Percentiles rank a stretch among this genome's conserved stretches.
These are phyloP conservation scores for Hypericum perforatum DNA, from an alignment of 345 rosid genomes.

Conservation along the genomic window DNA sequence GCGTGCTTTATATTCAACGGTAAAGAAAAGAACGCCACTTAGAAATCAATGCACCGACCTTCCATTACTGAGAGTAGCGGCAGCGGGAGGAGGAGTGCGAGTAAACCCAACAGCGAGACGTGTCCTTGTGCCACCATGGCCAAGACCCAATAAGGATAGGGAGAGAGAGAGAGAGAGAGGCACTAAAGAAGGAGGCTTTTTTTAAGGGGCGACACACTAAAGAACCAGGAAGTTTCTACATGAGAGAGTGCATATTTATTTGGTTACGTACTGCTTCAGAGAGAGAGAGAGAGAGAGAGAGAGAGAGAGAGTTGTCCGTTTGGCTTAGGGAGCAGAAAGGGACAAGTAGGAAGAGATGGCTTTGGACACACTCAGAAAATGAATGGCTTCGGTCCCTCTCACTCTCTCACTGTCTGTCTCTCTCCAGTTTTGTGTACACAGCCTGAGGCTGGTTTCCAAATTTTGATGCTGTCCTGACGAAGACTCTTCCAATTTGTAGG, in stretches of 20 bases:
- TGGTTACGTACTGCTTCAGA: no score
- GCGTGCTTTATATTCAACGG: neutral
- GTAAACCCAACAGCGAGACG: slow-evolving; percentile 30
- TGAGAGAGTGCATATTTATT: no score
- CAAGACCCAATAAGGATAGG: slow-evolving; percentile 10
- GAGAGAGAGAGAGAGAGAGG: neutral
- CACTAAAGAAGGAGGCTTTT: no score
- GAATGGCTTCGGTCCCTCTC: slow-evolving; percentile 12
- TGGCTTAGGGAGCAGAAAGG: no score
- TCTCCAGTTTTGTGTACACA: neutral
- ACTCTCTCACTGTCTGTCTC: neutral
- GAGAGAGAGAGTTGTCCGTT: no score
- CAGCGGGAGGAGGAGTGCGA: slow-evolving; percentile 36
- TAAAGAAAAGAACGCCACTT: slow-evolving; percentile 1
- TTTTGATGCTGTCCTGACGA: no score
- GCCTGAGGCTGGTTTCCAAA: no score
- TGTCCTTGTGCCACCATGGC: slow-evolving; percentile 30
- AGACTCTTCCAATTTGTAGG: no score
- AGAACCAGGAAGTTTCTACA: neutral
- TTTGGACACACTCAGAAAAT: slow-evolving; percentile 14
- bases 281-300: no score
- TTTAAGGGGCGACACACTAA: no score
- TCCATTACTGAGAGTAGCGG: slow-evolving; percentile 19
- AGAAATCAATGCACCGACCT: slow-evolving; percentile 31
- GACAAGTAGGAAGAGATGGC: no score